Percentiles rank a stretch among this genome's conserved stretches.
These are phyloP conservation scores for Closterium sp. DNA, from an alignment of 139 green algal species.

Conservation along the genomic window DNA sequence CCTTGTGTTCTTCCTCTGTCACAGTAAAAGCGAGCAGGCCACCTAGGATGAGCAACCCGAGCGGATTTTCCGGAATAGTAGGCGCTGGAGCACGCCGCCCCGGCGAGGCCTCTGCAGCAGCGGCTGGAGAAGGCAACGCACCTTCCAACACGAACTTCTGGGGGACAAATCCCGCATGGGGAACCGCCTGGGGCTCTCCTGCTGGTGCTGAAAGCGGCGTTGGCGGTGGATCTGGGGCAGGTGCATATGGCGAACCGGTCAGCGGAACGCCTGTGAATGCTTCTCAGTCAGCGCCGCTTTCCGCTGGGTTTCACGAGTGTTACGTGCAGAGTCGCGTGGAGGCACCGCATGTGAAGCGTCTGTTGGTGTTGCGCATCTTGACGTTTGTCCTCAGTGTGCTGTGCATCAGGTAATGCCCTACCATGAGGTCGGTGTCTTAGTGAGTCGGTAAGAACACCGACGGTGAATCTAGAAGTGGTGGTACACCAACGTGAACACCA, in stretches of 20 bases:
- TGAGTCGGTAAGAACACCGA: no score
- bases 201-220: background rate
- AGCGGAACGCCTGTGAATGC: background rate
- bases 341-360: background rate
- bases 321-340: background rate
- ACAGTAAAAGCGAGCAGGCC: no score
- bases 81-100: no score
- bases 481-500: no score
- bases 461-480: no score
- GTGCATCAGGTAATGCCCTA: background rate
- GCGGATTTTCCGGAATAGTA: background rate
- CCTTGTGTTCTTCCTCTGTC: no score
- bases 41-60: background rate
- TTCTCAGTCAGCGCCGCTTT: background rate
- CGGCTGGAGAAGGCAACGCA: no score
- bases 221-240: background rate
- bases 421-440: no score
- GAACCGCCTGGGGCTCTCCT: background rate
- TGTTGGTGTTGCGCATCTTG: background rate
- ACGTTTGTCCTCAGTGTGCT: background rate
- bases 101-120: no score
- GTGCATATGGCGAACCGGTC: background rate
- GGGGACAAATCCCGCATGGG: background rate
- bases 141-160: background rate
- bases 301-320: background rate